These are phyloP conservation scores for Pythium grandisporangium DNA, from an alignment of 352 stramenopile genomes.

Conservation along the genomic window DNA sequence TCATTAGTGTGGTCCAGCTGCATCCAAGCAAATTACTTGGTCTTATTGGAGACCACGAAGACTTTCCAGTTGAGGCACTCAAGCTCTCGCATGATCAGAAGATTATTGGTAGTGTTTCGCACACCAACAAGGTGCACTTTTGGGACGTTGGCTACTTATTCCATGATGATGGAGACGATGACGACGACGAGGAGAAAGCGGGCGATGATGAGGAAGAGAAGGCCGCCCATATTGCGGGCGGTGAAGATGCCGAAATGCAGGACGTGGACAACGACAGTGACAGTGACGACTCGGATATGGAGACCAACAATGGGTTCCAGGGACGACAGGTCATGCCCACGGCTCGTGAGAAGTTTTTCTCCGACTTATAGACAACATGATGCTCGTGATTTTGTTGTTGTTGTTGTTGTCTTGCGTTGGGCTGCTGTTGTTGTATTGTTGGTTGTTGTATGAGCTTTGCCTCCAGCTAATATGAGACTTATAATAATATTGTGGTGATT, in stretches of 20 bases:
- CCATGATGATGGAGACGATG: conserved; percentile 79
- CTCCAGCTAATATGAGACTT: no score
- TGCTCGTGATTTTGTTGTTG: background rate
- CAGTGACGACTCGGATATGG: conserved; percentile 57
- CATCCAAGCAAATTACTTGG: conserved; percentile 95
- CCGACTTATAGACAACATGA: conserved; percentile 45
- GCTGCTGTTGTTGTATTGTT: no score
- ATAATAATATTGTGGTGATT: no score
- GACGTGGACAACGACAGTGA: conserved; percentile 72
- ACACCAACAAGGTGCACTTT: conserved; percentile 93
- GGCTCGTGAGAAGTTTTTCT: conserved; percentile 76
- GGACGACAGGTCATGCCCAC: conserved; percentile 52
- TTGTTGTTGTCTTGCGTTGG: background rate
- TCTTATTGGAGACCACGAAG: conserved; percentile 93
- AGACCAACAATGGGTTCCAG: conserved; percentile 10
- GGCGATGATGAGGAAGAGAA: conserved; percentile 13
- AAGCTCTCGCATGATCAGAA: conserved; percentile 84
- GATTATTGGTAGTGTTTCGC: conserved; percentile 89
- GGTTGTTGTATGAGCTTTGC: no score
- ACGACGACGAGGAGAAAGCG: conserved; percentile 49
- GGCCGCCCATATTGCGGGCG: conserved; percentile 6
- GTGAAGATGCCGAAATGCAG: conserved; percentile 71
- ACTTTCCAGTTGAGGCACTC: conserved; percentile 92
- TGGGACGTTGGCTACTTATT: conserved; percentile 93
- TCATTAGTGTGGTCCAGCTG: conserved; percentile 87